Base-by-base conservation (phyloP, 768 basidiomycete genomes). In the Mrakia gelida region DNA sequence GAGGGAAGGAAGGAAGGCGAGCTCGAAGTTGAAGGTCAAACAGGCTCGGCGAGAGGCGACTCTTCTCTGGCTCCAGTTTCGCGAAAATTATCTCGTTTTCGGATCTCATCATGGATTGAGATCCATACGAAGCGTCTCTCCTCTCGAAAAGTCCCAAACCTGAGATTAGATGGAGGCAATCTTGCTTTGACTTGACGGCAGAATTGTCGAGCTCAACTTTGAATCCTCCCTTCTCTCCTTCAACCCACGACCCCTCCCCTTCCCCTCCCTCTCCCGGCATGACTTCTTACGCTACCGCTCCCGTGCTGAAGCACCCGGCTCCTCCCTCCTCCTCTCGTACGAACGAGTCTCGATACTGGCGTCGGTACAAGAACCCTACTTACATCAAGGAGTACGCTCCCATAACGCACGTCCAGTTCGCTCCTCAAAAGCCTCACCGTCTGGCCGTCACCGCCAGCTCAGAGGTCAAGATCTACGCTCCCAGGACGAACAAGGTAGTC, bases 331-430 rank as follows among this genome's bases (percentile, higher is more conserved):
- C 71, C 21, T 91, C 88, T 81, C 91, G 90, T 80, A 89, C 87
- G 74, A 83, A 90, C 68, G 93, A 95, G 84, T 92, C 92, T 3
- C 87, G 91, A 80, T 90, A 92, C 84, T 95, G 93, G 93, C 88
- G 93, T 67, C 90, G 91, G 81, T 94, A 92, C 85, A 93, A 90
- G 81, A 88, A 92, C 78, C 93, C 93, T 4, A 92, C 98, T 0
- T 99, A 98, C 84, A 89, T 98, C 84, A 98, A 97, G 85, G 94
- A 98, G 86, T 96, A 96, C 83, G 94, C 94, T 0, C 94, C 95
- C 23, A 91, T 99, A 81, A 98, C 96, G 75, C 93, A 92, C 23
- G 88, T 99, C 45, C 93, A 98, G 83, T 98, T 98, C 85, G 90
- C 93, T 1, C 90, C 90, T 1, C 86, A 92, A 38, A 91, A 89